Percentiles rank a stretch among this genome's conserved stretches.
Evolutionary conservation across 164 flowering plant genomes (phyloP).

Genomic region (Cinnamomum micranthum): DNA sequence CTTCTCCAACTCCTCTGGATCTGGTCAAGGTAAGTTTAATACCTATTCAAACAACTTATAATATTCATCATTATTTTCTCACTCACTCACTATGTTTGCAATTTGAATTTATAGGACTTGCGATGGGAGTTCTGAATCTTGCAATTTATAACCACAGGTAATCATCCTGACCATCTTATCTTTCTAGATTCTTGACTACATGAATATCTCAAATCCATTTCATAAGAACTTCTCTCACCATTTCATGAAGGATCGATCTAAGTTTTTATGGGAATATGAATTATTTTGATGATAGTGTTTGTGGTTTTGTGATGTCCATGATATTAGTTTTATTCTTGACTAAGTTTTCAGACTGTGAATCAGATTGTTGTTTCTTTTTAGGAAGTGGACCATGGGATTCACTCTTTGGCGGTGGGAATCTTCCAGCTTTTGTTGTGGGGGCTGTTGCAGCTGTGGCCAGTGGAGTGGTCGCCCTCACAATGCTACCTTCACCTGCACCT

Average conservation of each 20-base stretch:
- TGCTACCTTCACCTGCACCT: conserved; percentile 32
- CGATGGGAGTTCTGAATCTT: conserved; percentile 13
- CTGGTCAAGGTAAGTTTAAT: conserved; percentile 3
- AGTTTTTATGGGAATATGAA: too few relatives aligned
- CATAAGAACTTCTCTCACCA: too few relatives aligned
- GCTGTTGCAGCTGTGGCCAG: conserved; percentile 50
- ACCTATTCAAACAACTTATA: neutral
- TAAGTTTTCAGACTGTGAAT: neutral
- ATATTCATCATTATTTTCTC: neutral
- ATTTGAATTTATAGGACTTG: neutral
- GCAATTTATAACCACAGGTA: conserved; percentile 10
- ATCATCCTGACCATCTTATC: neutral
- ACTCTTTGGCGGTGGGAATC: conserved; percentile 63
- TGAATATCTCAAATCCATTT: too few relatives aligned
- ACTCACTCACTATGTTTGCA: neutral
- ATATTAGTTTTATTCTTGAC: neutral
- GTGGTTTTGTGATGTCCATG: neutral
- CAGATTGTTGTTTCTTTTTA: conserved; percentile 63
- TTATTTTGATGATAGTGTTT: too few relatives aligned
- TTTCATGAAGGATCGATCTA: too few relatives aligned
- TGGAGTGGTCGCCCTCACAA: conserved; percentile 39
- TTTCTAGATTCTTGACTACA: too few relatives aligned
- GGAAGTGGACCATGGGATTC: conserved; percentile 62
- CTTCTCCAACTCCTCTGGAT: conserved; percentile 4
- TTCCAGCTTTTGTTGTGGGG: conserved; percentile 63